Percentiles rank a stretch among this genome's conserved stretches.
phyloP scores from a whole-genome alignment of 768 basidiomycete genomes.

The Basidioascus undulatus region DNA sequence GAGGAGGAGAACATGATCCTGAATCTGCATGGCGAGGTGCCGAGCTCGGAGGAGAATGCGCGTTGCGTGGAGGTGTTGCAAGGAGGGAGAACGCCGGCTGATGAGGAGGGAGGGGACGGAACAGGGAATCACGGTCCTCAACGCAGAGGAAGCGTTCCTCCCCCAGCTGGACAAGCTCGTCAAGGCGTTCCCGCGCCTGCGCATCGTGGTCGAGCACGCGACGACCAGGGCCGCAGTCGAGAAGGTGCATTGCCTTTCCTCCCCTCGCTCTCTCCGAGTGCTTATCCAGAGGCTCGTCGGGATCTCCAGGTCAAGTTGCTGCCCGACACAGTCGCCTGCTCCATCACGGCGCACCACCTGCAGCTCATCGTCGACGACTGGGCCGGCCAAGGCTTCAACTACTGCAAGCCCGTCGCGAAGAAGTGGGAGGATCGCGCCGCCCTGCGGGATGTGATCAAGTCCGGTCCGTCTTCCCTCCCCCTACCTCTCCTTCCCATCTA shows the following conservation, averaged over 20 bases:
- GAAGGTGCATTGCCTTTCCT: conserved; percentile 37
- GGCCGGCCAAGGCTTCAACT: conserved; percentile 85
- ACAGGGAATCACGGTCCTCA: conserved; percentile 74
- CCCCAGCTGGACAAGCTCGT: conserved; percentile 68
- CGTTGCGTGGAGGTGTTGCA: too few relatives aligned
- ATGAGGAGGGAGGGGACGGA: too few relatives aligned
- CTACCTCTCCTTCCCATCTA: not conserved
- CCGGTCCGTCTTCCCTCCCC: conserved; percentile 27
- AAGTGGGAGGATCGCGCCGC: conserved; percentile 76
- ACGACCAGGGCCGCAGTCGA: conserved; percentile 81
- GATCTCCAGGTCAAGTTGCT: conserved; percentile 20
- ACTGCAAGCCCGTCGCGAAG: conserved; percentile 95
- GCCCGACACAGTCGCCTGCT: conserved; percentile 61
- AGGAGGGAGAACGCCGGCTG: too few relatives aligned
- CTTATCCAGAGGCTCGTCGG: not conserved
- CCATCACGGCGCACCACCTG: conserved; percentile 92
- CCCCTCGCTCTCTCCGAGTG: not conserved
- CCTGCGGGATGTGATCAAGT: conserved; percentile 44
- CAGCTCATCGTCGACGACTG: conserved; percentile 85
- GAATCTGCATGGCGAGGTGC: conserved; percentile 90
- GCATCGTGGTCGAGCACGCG: conserved; percentile 92
- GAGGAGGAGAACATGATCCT: conserved; percentile 79
- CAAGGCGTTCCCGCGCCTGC: conserved; percentile 55
- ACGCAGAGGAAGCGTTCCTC: conserved; percentile 74
- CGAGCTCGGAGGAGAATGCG: conserved; percentile 46